Base-by-base conservation (phyloP, 352 stramenopile species). In the Blastocystis hominis region DNA sequence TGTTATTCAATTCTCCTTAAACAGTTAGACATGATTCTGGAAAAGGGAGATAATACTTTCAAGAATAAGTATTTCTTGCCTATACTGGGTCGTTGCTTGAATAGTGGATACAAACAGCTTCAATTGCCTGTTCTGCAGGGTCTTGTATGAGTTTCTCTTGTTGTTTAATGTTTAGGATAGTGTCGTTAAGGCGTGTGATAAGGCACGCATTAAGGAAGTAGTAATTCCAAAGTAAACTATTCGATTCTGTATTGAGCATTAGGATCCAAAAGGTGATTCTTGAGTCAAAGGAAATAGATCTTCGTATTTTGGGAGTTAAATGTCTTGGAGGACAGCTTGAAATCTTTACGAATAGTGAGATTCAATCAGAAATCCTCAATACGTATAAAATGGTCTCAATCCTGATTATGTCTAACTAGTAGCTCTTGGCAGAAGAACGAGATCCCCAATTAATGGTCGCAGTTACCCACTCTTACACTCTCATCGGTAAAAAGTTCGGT, bases 201-300 rank as follows among this genome's bases (percentile, higher is more conserved):
- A 78, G 47, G 24, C 68, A 47, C 38, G 61, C 9, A 44, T 87
- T n/a, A 87, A 87, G 77, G 66, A 78, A 30, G 56, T 68, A 4
- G 4, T 87, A 7, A 44, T 87, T 38, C 77, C 77, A 17, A 62
- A 66, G 69, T 79, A 40, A 20, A 36, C 38, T 30, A 62, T 17
- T 2, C 6, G 38, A n/a, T 17, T 15, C 1, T 30, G 24, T 40
- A 40, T 9, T 66, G 20, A 79, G 1, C 15, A 20, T 20, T 87
- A 72, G 77, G 24, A 30, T 87, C 7, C 77, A 87, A 34, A 87
- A 87, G 40, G 63, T 78, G 4, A 69, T 87, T 20, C 50, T 87
- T 6, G 77, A 87, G 40, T 36, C 36, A n/a, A 61, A n/a, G 5
- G 62, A 78, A 2, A 55, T 64, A 9, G 55, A 59, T 17, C 36